Conservation (phyloP, 2,329 filamentous ascomycete species). For the Septoria linicola region DNA sequence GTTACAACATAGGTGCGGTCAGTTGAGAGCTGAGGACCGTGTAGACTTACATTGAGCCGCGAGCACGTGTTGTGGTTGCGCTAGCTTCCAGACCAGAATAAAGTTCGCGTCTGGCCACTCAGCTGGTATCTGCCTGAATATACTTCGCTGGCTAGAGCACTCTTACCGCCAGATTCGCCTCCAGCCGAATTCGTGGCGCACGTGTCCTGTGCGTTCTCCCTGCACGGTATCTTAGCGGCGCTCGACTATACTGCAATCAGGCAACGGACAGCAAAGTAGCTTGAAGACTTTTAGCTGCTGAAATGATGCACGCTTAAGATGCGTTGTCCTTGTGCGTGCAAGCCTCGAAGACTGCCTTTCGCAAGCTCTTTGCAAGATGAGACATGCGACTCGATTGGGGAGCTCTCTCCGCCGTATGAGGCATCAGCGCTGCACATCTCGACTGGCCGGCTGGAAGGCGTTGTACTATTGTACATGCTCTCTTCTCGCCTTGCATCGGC, state of each 20-base stretch:
- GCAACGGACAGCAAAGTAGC: background rate
- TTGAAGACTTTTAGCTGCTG: background rate
- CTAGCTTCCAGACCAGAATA: conserved; percentile 8
- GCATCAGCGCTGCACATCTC: background rate
- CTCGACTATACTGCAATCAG: background rate
- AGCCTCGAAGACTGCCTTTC: background rate
- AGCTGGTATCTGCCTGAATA: background rate
- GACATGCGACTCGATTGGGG: background rate
- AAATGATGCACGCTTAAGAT: background rate
- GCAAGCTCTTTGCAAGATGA: conserved; percentile 5
- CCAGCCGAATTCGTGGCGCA: background rate
- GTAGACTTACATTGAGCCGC: background rate
- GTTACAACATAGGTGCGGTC: background rate
- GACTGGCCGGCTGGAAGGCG: background rate
- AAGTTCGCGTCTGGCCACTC: background rate
- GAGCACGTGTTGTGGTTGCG: background rate
- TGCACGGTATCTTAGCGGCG: background rate
- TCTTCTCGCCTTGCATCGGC: background rate
- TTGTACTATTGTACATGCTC: no score
- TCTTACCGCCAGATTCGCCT: background rate
- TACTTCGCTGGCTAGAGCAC: conserved; percentile 3
- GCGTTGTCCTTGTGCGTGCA: background rate
- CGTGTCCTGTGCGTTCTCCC: background rate
- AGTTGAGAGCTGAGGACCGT: background rate
- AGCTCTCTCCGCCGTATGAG: background rate